Evolutionary conservation across 257 asterid species (phyloP).

Genomic region (Jaltomata sinuosa): DNA sequence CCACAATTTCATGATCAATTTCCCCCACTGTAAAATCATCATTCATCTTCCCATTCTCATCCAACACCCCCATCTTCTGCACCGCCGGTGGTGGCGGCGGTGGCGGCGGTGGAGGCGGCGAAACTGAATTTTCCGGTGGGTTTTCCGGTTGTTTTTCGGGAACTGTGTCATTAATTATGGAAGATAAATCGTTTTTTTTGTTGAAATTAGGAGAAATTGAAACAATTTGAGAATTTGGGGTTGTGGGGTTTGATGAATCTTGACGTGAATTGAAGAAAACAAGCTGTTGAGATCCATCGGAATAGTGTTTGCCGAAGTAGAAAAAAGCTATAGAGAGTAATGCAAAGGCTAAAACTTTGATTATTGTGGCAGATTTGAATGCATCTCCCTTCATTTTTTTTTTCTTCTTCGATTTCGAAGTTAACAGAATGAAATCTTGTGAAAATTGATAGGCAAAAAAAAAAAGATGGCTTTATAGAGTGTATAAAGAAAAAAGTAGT

Average conservation of each 20-base stretch:
- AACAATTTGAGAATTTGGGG: slow-evolving; percentile 10
- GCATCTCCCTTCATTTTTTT: slow-evolving; percentile 37
- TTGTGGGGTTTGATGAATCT: not conserved
- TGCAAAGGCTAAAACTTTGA: slow-evolving; percentile 38
- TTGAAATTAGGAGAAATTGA: slow-evolving; percentile 52
- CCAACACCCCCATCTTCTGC: slow-evolving; percentile 81
- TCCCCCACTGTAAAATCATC: slow-evolving; percentile 75
- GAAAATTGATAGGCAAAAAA: not conserved
- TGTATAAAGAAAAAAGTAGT: not conserved
- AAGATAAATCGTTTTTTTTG: slow-evolving; percentile 32
- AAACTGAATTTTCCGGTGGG: not conserved
- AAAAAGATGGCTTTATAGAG: not conserved
- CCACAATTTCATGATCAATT: slow-evolving; percentile 53
- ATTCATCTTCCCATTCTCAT: slow-evolving; percentile 75
- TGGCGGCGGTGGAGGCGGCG: slow-evolving; percentile 2
- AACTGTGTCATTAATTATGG: slow-evolving; percentile 29
- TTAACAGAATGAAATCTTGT: not conserved
- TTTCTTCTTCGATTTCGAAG: not conserved
- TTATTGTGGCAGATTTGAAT: slow-evolving; percentile 36
- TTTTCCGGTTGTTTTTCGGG: not conserved
- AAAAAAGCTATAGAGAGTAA: slow-evolving; percentile 51
- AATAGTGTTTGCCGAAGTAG: slow-evolving; percentile 59
- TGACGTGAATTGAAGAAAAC: slow-evolving; percentile 49
- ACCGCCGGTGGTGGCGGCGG: slow-evolving; percentile 20
- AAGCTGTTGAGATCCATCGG: slow-evolving; percentile 53